Conservation (phyloP, 2,329 filamentous ascomycete genomes). For the Ophiocordyceps sinensis region DNA sequence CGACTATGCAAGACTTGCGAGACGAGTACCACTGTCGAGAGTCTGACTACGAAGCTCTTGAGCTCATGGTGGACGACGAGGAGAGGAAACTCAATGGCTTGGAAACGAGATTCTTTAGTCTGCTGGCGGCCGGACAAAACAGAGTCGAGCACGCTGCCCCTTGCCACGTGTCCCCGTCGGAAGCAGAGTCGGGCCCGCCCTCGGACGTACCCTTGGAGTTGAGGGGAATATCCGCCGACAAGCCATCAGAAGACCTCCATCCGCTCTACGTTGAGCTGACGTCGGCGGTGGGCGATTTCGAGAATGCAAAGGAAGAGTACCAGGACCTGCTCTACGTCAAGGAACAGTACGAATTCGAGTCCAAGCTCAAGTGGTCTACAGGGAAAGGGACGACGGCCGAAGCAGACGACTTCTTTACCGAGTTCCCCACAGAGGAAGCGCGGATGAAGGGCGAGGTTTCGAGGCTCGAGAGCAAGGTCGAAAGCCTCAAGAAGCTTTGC, state of each 20-base stretch:
- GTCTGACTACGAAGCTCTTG: constrained; percentile 20
- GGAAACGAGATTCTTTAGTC: constrained; percentile 23
- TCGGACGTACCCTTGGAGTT: constrained; percentile 17
- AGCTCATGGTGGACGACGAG: constrained; percentile 19
- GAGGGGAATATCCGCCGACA: constrained; percentile 19
- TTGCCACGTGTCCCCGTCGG: neutral
- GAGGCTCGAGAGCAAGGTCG: constrained; percentile 17
- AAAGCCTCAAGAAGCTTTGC: constrained; percentile 23
- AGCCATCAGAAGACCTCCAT: constrained; percentile 25
- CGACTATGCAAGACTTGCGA: constrained; percentile 22
- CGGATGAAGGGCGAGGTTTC: constrained; percentile 19
- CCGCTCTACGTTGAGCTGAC: constrained; percentile 31
- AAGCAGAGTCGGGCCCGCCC: constrained; percentile 1
- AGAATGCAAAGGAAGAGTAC: constrained; percentile 31
- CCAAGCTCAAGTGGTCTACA: constrained; percentile 16
- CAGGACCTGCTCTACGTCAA: constrained; percentile 27
- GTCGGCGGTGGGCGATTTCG: constrained; percentile 27
- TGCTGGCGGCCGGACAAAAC: constrained; percentile 16
- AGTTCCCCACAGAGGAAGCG: constrained; percentile 23
- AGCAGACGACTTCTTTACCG: constrained; percentile 28
- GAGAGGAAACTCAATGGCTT: constrained; percentile 19
- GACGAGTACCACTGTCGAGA: constrained; percentile 22
- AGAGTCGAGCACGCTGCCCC: constrained; percentile 2
- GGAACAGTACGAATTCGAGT: constrained; percentile 21
- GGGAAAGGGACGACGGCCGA: constrained; percentile 17